Percentiles rank a stretch among this genome's conserved stretches.
Conservation (phyloP, 345 rosid species). For the Populus nigra region DNA sequence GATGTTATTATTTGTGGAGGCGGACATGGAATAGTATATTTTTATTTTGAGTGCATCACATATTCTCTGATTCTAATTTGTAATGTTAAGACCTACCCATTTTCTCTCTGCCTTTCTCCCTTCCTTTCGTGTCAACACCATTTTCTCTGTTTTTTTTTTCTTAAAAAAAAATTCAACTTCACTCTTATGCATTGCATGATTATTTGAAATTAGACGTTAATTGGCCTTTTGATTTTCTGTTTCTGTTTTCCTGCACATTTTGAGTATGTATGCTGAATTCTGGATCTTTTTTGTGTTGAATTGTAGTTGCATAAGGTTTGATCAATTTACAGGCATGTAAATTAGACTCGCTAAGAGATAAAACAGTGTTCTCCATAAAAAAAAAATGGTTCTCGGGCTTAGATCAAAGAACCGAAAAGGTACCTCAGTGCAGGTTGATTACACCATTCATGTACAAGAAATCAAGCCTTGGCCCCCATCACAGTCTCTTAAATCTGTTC, state of each 20-base stretch:
- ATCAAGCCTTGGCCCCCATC: constrained; percentile 84
- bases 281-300: neutral
- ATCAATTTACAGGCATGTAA: neutral
- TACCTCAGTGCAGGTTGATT: constrained; percentile 34
- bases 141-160: neutral
- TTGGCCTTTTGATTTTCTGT: constrained; percentile 4
- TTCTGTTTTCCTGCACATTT: neutral
- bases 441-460: constrained; percentile 49
- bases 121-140: neutral
- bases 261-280: neutral
- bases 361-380: constrained; percentile 8
- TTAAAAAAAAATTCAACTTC: neutral
- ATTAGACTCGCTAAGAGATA: constrained; percentile 13
- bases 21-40: constrained; percentile 10
- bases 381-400: constrained; percentile 65
- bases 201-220: neutral
- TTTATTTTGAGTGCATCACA: constrained; percentile 4
- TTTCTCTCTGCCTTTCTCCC: constrained; percentile 6
- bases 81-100: constrained; percentile 15
- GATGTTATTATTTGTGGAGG: constrained; percentile 16
- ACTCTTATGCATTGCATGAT: neutral
- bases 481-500: constrained; percentile 41
- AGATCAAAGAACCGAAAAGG: constrained; percentile 55
- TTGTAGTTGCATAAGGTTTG: neutral
- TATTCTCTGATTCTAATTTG: constrained; percentile 4